Conservation (phyloP, 495 filamentous ascomycete species). For the Hyaloscypha finlandica region DNA sequence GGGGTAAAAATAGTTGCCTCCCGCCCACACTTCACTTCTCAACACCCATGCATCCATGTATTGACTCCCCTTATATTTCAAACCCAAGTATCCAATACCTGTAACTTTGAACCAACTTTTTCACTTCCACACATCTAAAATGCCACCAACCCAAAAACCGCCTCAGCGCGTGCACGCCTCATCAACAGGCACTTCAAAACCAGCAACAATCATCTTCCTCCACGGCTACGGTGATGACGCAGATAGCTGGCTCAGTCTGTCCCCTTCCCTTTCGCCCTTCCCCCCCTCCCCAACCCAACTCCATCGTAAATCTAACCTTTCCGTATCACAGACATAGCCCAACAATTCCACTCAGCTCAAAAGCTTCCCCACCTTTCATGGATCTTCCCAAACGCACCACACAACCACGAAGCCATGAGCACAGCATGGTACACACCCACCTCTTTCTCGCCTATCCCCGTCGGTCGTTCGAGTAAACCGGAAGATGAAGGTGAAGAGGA, state of each 20-base stretch:
- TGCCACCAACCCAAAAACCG: conserved; percentile 21
- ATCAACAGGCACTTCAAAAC: neutral
- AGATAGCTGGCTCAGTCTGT: conserved; percentile 40
- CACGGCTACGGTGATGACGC: conserved; percentile 48
- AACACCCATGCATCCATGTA: neutral
- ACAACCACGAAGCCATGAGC: conserved; percentile 41
- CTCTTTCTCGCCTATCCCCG: conserved; percentile 37
- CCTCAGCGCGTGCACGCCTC: conserved; percentile 37
- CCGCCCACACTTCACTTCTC: neutral
- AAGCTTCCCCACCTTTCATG: conserved; percentile 44
- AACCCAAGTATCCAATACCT: neutral
- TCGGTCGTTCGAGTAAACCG: conserved; percentile 22
- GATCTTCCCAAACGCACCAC: conserved; percentile 45
- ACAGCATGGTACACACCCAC: conserved; percentile 45
- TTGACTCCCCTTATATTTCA: neutral
- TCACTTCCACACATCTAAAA: neutral
- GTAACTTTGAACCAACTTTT: neutral
- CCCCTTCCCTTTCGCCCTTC: neutral
- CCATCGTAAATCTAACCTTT: neutral
- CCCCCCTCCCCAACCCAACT: neutral
- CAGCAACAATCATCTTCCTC: conserved; percentile 47
- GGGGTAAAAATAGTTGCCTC: neutral
- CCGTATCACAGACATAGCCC: conserved; percentile 21
- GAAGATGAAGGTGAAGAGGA: conserved; percentile 13
- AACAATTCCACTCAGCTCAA: conserved; percentile 43